Evolutionary conservation across 441 rosid species (phyloP).

Genomic region (Corymbia citriodora): DNA sequence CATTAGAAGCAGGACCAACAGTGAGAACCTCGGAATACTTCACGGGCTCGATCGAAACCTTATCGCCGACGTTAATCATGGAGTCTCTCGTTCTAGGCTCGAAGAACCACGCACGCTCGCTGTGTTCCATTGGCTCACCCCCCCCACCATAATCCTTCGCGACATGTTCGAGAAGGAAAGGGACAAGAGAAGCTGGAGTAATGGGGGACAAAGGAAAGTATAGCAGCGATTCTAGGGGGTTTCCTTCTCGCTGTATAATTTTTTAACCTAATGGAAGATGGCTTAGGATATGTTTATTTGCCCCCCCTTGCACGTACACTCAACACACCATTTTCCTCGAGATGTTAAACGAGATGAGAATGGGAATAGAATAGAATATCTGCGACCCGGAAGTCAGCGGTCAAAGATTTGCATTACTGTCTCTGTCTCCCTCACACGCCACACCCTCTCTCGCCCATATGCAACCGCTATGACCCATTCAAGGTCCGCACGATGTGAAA

Average conservation of each 20-base stretch:
- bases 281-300: not conserved
- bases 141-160: not conserved
- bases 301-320: not conserved
- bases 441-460: constrained; percentile 2
- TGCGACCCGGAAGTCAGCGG: constrained; percentile 38
- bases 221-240: constrained; percentile 19
- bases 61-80: not conserved
- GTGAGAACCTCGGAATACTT: not conserved
- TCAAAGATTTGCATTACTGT: constrained; percentile 55
- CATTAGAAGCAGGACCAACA: not conserved
- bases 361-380: not conserved
- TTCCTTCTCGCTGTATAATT: not conserved
- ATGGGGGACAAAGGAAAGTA: constrained; percentile 30
- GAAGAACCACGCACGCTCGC: not conserved
- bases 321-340: constrained; percentile 24
- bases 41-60: not conserved
- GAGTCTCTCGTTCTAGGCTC: not conserved
- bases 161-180: not conserved
- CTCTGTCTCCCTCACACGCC: constrained; percentile 30
- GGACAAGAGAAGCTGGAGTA: constrained; percentile 19
- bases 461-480: not conserved
- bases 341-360: constrained; percentile 24
- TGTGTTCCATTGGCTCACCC: not conserved
- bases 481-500: not conserved
- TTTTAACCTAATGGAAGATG: not conserved